Evolutionary conservation across 106 monocot species (phyloP).

Genomic region (Platanthera zijinensis): DNA sequence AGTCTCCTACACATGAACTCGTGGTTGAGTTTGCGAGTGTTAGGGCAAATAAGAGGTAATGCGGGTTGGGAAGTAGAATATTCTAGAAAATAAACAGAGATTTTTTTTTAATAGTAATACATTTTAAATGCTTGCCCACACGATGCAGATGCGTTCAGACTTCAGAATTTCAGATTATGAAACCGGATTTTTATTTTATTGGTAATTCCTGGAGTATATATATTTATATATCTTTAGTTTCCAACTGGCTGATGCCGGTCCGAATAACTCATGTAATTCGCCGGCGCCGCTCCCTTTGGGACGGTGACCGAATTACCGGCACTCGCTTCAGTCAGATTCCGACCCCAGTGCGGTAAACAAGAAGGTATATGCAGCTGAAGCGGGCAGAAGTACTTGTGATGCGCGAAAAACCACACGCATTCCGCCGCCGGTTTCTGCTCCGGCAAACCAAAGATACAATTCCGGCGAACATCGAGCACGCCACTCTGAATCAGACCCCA

Average conservation of each 20-base stretch:
- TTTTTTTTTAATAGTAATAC: too few species aligned
- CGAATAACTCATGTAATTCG: not conserved
- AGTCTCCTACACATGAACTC: too few species aligned
- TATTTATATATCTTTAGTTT: not conserved
- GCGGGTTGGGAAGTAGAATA: too few species aligned
- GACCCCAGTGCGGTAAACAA: not conserved
- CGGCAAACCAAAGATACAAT: not conserved
- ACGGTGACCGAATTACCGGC: not conserved
- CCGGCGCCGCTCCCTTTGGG: not conserved
- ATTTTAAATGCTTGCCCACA: too few species aligned
- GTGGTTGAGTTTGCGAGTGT: too few species aligned
- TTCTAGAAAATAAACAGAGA: too few species aligned
- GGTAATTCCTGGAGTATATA: too few species aligned
- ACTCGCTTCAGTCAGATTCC: not conserved
- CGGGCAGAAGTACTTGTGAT: not conserved
- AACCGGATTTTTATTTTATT: too few species aligned
- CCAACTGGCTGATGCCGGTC: not conserved
- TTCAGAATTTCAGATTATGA: too few species aligned
- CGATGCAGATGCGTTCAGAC: too few species aligned
- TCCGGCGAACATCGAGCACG: conserved; percentile 4
- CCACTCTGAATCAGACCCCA: not conserved
- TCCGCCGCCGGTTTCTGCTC: not conserved
- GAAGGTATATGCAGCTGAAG: not conserved
- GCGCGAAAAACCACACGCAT: not conserved
- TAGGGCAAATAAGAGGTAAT: too few species aligned